These are phyloP conservation scores for Phytopythium helicoides DNA, from an alignment of 352 stramenopile genomes.

Conservation along the genomic window DNA sequence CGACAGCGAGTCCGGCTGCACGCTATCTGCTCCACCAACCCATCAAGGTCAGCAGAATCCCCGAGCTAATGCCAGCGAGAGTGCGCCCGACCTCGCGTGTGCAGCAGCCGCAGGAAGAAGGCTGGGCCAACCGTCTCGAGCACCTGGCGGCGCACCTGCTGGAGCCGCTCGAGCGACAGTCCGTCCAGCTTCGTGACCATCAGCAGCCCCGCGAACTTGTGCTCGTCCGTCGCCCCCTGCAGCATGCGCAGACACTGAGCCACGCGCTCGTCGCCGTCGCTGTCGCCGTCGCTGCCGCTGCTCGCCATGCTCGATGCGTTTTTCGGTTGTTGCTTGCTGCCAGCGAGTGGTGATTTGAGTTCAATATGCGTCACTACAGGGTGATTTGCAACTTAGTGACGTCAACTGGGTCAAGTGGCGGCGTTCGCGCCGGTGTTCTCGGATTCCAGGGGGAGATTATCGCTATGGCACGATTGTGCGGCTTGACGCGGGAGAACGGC, in stretches of 20 bases:
- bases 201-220: slow-evolving; percentile 85
- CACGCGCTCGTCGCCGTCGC: slow-evolving; percentile 20
- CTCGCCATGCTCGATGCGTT: slow-evolving; percentile 15
- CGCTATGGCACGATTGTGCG: too few species aligned
- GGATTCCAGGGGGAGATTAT: too few species aligned
- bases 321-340: slow-evolving; percentile 2
- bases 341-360: neutral
- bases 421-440: too few species aligned
- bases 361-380: neutral
- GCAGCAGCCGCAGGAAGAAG: slow-evolving; percentile 81
- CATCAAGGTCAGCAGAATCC: neutral
- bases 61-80: neutral
- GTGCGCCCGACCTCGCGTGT: slow-evolving; percentile 49
- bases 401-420: neutral
- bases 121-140: slow-evolving; percentile 54
- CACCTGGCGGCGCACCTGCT: slow-evolving; percentile 54
- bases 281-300: slow-evolving; percentile 5
- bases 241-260: slow-evolving; percentile 73
- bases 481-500: neutral
- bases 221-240: slow-evolving; percentile 67
- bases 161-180: slow-evolving; percentile 37
- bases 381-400: neutral
- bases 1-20: slow-evolving; percentile 48
- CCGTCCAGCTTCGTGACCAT: slow-evolving; percentile 83
- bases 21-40: slow-evolving; percentile 28